Evolutionary conservation across 805 yeast genomes (phyloP).

Genomic region (Cyberlindnera sargentensis): DNA sequence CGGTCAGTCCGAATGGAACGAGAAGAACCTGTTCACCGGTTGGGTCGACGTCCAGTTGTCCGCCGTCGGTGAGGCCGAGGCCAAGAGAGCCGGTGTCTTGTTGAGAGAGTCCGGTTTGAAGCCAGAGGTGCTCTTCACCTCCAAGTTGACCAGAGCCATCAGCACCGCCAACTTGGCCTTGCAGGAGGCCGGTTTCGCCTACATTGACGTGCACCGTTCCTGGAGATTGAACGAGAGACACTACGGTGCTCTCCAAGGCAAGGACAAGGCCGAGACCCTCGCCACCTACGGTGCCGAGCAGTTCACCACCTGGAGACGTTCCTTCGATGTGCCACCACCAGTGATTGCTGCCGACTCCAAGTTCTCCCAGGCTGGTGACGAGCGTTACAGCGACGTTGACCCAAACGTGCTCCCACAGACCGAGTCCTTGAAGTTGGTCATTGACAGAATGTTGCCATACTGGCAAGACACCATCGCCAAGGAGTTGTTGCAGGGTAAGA

Average conservation of each 20-base stretch:
- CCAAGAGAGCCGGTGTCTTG: conserved; percentile 87
- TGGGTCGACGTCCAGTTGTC: conserved; percentile 95
- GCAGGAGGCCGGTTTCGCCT: conserved; percentile 80
- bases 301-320: conserved; percentile 97
- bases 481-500: conserved; percentile 80
- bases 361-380: conserved; percentile 81
- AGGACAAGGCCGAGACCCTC: conserved; percentile 92
- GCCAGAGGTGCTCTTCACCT: conserved; percentile 88
- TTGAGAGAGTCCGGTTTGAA: conserved; percentile 77
- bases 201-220: conserved; percentile 86
- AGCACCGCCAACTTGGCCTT: conserved; percentile 96
- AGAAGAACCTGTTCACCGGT: conserved; percentile 96
- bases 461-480: conserved; percentile 89
- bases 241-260: conserved; percentile 98
- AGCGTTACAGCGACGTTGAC: conserved; percentile 78
- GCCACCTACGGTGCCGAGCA: conserved; percentile 83
- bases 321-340: conserved; percentile 96
- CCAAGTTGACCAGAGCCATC: conserved; percentile 88
- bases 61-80: conserved; percentile 82
- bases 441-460: conserved; percentile 94
- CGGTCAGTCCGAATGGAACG: conserved; percentile 99
- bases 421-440: conserved; percentile 90
- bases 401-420: conserved; percentile 86
- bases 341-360: conserved; percentile 66
- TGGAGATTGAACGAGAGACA: conserved; percentile 99